These are phyloP conservation scores for Thinopyrum elongatum DNA, from an alignment of 176 grass and related monocot genomes.

Conservation along the genomic window DNA sequence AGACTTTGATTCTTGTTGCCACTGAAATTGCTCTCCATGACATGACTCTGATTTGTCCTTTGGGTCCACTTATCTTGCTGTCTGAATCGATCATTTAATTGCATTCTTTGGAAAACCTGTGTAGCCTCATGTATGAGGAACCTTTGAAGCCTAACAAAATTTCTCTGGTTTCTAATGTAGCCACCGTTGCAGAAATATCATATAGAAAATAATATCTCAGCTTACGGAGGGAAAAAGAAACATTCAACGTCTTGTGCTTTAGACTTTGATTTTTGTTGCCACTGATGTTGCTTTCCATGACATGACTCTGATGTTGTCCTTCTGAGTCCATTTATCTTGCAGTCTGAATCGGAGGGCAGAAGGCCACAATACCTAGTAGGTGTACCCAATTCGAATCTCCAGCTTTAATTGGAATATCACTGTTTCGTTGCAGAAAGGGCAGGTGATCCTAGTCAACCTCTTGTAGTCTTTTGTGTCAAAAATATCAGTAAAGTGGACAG, in stretches of 20 bases:
- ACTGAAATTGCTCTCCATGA: neutral
- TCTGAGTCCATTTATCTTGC: neutral
- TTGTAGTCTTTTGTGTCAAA: neutral
- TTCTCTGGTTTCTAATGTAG: constrained; percentile 13
- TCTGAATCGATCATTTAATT: neutral
- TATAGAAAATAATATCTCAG: neutral
- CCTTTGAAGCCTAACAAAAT: neutral
- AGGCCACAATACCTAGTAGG: neutral
- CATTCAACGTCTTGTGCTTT: neutral
- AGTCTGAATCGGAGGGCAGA: neutral
- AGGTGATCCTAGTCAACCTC: neutral
- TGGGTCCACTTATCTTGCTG: neutral
- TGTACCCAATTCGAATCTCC: neutral
- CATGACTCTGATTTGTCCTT: neutral
- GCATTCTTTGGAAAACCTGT: neutral
- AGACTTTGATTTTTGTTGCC: neutral
- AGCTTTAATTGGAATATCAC: neutral
- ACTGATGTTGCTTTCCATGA: neutral
- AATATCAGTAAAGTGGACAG: neutral
- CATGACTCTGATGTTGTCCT: neutral
- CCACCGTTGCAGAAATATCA: neutral
- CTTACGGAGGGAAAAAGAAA: neutral
- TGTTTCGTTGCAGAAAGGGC: neutral
- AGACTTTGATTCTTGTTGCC: neutral
- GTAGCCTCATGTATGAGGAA: neutral